These are phyloP conservation scores for Acrocalymma vagum DNA, from an alignment of 2,329 filamentous ascomycete species.

Conservation along the genomic window DNA sequence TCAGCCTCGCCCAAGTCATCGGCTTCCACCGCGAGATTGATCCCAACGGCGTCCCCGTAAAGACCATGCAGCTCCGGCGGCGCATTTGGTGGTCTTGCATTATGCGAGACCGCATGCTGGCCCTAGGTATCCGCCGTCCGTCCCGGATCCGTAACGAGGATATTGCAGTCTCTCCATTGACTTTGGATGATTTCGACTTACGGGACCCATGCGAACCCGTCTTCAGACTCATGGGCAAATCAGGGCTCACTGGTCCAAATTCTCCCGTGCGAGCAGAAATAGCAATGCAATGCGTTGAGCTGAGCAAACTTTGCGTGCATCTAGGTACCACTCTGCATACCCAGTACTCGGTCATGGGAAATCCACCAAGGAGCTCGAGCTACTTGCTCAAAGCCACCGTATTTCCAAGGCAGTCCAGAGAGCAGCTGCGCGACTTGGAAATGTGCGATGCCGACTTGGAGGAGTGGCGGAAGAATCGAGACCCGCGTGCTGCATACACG, in stretches of 20 bases:
- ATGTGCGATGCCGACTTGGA: slow-evolving; percentile 81
- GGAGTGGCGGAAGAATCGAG: slow-evolving; percentile 75
- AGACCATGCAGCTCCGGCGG: slow-evolving; percentile 87
- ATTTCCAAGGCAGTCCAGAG: slow-evolving; percentile 86
- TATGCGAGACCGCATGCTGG: slow-evolving; percentile 91
- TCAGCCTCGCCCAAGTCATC: slow-evolving; percentile 92
- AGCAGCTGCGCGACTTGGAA: slow-evolving; percentile 80
- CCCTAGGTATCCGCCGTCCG: slow-evolving; percentile 90
- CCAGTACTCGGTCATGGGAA: slow-evolving; percentile 94
- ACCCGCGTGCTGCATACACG: no score
- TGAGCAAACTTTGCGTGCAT: slow-evolving; percentile 88
- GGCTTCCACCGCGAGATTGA: slow-evolving; percentile 88
- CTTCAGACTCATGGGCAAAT: no score
- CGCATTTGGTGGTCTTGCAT: slow-evolving; percentile 98
- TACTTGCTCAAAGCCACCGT: slow-evolving; percentile 72
- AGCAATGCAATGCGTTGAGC: slow-evolving; percentile 89
- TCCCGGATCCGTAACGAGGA: slow-evolving; percentile 93
- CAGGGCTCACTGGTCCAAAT: slow-evolving; percentile 72
- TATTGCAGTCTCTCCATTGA: slow-evolving; percentile 91
- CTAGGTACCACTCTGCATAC: slow-evolving; percentile 89
- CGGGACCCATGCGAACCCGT: no score
- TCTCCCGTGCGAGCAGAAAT: slow-evolving; percentile 77
- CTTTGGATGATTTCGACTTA: slow-evolving; percentile 85
- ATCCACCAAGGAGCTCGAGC: slow-evolving; percentile 82
- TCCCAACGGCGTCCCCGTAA: slow-evolving; percentile 76